phyloP scores from a whole-genome alignment of 495 filamentous ascomycete species.

The Aspergillus diversus region DNA sequence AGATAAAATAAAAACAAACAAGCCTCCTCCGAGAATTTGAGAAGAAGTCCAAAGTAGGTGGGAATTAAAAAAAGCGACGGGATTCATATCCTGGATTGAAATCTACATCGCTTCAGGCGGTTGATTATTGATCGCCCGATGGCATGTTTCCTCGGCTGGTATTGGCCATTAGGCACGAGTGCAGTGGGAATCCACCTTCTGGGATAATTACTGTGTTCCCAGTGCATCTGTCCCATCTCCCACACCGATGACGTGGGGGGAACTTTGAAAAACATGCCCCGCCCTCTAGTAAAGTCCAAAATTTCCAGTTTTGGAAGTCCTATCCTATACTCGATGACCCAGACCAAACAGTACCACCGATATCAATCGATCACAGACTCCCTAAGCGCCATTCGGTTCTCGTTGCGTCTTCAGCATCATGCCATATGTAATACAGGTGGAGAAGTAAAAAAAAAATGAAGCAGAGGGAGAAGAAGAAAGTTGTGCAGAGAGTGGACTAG shows the following conservation, averaged over 20 bases:
- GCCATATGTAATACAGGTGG: slow-evolving; percentile 15
- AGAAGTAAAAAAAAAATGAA: slow-evolving; percentile 10
- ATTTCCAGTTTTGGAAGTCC: neutral
- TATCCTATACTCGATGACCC: neutral
- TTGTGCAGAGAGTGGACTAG: neutral
- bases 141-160: neutral
- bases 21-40: neutral
- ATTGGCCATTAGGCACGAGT: slow-evolving; percentile 23
- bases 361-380: slow-evolving; percentile 21
- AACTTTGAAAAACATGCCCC: neutral
- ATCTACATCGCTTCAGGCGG: slow-evolving; percentile 15
- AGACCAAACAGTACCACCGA: slow-evolving; percentile 8
- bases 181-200: slow-evolving; percentile 8
- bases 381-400: slow-evolving; percentile 18
- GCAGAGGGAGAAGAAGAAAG: slow-evolving; percentile 9
- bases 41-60: neutral
- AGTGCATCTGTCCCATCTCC: slow-evolving; percentile 9
- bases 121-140: slow-evolving; percentile 7
- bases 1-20: neutral
- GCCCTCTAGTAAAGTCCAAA: neutral
- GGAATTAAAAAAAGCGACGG: neutral
- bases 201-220: neutral
- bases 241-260: slow-evolving; percentile 5
- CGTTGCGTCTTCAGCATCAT: slow-evolving; percentile 8
- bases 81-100: neutral